Evolutionary conservation across 169 alveolate genomes (phyloP), one percentile per base, ranked within the genome.

Genomic region (Hammondia hammondi): DNA sequence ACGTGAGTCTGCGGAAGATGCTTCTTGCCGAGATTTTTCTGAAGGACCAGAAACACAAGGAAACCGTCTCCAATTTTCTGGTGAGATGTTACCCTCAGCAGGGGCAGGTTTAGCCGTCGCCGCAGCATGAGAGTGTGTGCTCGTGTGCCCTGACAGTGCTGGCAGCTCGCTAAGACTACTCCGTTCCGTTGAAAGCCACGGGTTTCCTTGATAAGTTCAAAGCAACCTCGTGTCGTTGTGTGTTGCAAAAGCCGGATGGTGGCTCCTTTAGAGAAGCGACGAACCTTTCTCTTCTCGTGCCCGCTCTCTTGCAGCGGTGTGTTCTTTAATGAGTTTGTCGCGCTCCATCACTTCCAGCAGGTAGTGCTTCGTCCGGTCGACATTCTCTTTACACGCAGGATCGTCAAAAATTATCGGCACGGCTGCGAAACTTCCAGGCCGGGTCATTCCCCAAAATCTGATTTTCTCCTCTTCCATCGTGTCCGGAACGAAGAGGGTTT

Each of bases 381-480:
- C 90, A 52, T 35, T 82, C 71, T 43, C 90, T 43, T 82, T 37
- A 35, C 70, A 43, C 45, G 90, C 90, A 39, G 90, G 72, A 27
- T 82, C 90, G 32, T 82, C 90, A 21, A 82, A 43, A 43, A 82
- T 82, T 12, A 82, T 39, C 90, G 90, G 70, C 57, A 82, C 90
- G 3, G 70, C 70, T n/a, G 90, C 90, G 70, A 82, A 35, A 52
- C 90, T 82, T 4, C 90, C 90, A 21, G 90, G 90, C 70, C 90
- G 32, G 45, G 70, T 45, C 90, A 82, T 82, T 6, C 37, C 43
- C 90, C 90, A 82, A 35, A 82, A 82, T 48, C 43, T 82, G 4
- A 82, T 9, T 43, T 45, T 39, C 5, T 82, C 90, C 4, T 82
- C 90, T 48, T 2, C 90, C 90, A 82, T 82, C 7, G 43, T 35